These are phyloP conservation scores for Pseudogymnoascus destructans DNA, from an alignment of 2,329 filamentous ascomycete species.

Conservation along the genomic window DNA sequence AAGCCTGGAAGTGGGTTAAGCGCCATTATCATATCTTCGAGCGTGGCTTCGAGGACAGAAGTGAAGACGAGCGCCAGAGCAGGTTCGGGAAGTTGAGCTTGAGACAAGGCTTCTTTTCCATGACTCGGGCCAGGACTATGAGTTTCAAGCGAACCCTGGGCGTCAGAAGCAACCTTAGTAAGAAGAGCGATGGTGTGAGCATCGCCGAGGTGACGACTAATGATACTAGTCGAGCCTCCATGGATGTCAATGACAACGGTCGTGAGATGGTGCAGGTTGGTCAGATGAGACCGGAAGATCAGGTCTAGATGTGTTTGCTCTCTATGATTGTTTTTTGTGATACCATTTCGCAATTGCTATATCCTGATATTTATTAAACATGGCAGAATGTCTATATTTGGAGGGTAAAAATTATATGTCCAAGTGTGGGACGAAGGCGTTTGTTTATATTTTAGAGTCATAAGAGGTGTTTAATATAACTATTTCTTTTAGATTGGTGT, in stretches of 20 bases:
- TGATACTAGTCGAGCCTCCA: not conserved
- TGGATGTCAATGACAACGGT: not conserved
- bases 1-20: constrained; percentile 50
- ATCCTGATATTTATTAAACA: not conserved
- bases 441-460: not conserved
- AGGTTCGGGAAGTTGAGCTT: constrained; percentile 17
- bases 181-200: not conserved
- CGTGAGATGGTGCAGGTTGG: constrained; percentile 4
- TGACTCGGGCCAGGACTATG: constrained; percentile 21
- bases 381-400: not conserved
- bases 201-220: not conserved
- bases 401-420: not conserved
- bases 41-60: constrained; percentile 20
- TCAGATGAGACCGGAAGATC: not conserved
- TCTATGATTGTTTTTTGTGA: not conserved
- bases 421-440: not conserved
- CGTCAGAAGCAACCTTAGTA: not conserved
- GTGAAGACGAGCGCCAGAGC: constrained; percentile 9
- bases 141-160: constrained; percentile 3
- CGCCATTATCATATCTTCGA: constrained; percentile 27
- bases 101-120: constrained; percentile 25
- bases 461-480: not conserved
- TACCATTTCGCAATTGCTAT: constrained; percentile 1
- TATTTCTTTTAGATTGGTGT: not conserved
- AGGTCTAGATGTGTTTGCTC: not conserved